Evolutionary conservation across 768 basidiomycete genomes (phyloP), one percentile per base, ranked within the genome.

Genomic region (Mycena crocata): DNA sequence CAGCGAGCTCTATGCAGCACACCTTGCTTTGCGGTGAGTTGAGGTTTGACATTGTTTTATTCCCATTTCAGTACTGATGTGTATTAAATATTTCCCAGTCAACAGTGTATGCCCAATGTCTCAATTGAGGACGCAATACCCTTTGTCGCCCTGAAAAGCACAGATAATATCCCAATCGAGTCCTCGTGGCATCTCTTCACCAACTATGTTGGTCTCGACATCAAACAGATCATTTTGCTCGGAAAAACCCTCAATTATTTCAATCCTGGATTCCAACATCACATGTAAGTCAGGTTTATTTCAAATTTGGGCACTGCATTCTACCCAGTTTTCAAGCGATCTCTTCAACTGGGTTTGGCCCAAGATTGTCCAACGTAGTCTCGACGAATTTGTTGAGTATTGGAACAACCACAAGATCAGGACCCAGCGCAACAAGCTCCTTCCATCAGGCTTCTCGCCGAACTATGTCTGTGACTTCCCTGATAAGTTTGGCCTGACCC

Each of bases 321-420:
- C 10, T n/a, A 24, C 14, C 24, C 30, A 48, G 37, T 35, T 50
- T 28, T 45, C 40, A 40, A 74, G 72, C 17, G 21, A 70, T 23
- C 54, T 75, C 8, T 75, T 74, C 42, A 40, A 71, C 17, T 77
- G 73, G 73, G 59, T 77, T 1, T 77, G 76, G 76, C 70, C 70
- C 7, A 65, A 62, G 13, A 66, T 77, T 39, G 57, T 75, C 21
- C 73, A 76, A 42, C 21, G 35, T 5, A 32, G 28, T 13, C 45
- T 73, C 28, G 60, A 76, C 52, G 60, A 66, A 28, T 77, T 74
- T 57, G 32, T 42, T 7, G 51, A 70, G n/a, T 71, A 69, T 56
- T 73, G 71, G 72, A 77, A 75, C 45, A 67, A 57, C 23, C 75
- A 75, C 63, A 54, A 55, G 39, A 62, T 35, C 23, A 50, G 65